Evolutionary conservation across 2,329 filamentous ascomycete species (phyloP), one percentile per base, ranked within the genome.

Genomic region (Cytospora paraplurivora): DNA sequence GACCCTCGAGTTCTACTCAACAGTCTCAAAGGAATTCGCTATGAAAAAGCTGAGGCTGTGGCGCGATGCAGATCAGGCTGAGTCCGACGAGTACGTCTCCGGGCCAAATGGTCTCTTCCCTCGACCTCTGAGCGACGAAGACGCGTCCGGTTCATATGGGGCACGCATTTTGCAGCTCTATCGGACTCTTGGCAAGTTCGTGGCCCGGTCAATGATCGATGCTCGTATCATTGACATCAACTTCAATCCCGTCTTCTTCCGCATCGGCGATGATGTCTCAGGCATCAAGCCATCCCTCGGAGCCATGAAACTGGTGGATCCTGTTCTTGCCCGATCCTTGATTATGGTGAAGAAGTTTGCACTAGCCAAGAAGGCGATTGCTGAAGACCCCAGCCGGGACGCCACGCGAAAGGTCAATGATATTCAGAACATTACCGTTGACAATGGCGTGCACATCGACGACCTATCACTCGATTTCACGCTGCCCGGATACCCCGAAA

Each of bases 211-310:
- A 0, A 98, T 99, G 95, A 89, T 99, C 59, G 95, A 99, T 74
- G 97, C 94, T 1, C 87, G 95, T 60, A 98, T 99, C 73, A 97
- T 99, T 69, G 95, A 99, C 71, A 88, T 99, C 68, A 95, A 94
- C 62, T 95, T 99, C 78, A 99, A 97, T 73, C 91, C 95, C 1
- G 96, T 93, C 7, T 97, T 99, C 80, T 99, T 99, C 87, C 91
- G 94, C 63, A 91, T 97, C 68, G 92, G 91, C 17, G 91, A 96
- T 70, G 85, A 82, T 52, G 83, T 86, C 1, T 76, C 78, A 5
- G 81, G 81, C 0, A 88, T 97, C 4, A 88, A 88, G 27, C 93
- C 93, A 13, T 97, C 93, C 0, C 82, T 99, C 8, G 93, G 92
- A 7, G 91, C 95, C 1, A 88, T 99, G 55, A 96, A 93, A 74